phyloP scores from a whole-genome alignment of 768 basidiomycete species.

The Pleurotus platypus region DNA sequence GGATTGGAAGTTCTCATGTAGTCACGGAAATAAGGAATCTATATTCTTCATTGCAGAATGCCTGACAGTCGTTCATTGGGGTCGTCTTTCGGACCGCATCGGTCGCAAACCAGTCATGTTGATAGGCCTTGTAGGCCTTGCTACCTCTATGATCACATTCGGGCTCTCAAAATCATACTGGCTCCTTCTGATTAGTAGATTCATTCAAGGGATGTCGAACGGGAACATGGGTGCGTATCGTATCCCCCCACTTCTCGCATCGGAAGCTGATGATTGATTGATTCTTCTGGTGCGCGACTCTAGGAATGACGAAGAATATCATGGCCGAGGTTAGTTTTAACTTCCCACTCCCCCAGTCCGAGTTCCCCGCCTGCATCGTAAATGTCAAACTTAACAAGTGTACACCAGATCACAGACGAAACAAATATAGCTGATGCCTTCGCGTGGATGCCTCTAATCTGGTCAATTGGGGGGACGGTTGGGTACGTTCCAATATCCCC shows the following conservation, averaged over 20 bases:
- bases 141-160: constrained; percentile 26
- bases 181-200: constrained; percentile 23
- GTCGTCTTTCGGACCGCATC: constrained; percentile 52
- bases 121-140: constrained; percentile 27
- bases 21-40: constrained; percentile 41
- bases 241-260: not conserved
- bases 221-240: constrained; percentile 33
- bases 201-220: constrained; percentile 31
- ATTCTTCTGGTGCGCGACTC: not conserved
- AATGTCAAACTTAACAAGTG: not conserved
- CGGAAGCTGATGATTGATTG: not conserved
- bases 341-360: no score
- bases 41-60: constrained; percentile 59
- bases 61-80: constrained; percentile 58
- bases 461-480: constrained; percentile 15
- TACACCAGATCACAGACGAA: constrained; percentile 13
- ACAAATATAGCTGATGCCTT: constrained; percentile 21
- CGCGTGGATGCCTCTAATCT: constrained; percentile 19
- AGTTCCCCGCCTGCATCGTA: not conserved
- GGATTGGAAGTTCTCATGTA: not conserved
- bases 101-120: constrained; percentile 55
- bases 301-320: constrained; percentile 19
- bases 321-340: constrained; percentile 14
- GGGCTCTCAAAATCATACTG: constrained; percentile 29
- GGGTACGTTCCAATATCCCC: not conserved